Base-by-base conservation (phyloP, 2,329 filamentous ascomycete species). In the Tothia fuscella region DNA sequence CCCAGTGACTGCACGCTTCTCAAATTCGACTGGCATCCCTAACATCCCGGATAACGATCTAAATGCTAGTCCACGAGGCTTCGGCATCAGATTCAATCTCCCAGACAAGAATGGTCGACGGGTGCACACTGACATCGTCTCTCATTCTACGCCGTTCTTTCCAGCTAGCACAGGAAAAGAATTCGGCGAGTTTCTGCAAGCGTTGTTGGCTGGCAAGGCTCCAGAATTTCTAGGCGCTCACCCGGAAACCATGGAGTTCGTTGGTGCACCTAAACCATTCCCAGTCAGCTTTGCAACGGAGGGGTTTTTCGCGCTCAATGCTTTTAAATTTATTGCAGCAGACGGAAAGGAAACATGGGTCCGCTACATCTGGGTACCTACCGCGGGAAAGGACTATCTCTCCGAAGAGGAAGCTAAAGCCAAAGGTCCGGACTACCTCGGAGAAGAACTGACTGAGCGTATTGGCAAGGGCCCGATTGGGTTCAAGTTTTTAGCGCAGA, bases 101-200 rank as follows among this genome's bases (percentile, higher is more conserved):
- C 53, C 56, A 9, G 45, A 53, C 28, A 51, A 55, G 3, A 43
- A 55, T 16, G 60, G 46, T 5, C 57, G 60, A 1, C 58, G 63
- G 12, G 53, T 61, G 16, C 72, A 77, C 54, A 76, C 72, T 2
- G 72, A 78, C 50, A 69, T 77, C 48, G 58, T 77, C 38, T 55
- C 62, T 0, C 72, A 76, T 54, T 69, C 64, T 1, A 69, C 67
- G 1, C 60, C 65, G 2, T 65, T 60, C 52, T 76, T 76, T 54
- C 72, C 72, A 0, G 63, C 62, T 0, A 59, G 63, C 26, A 73
- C 67, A 0, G 71, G 71, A 12, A 69, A 63, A 12, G 68, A 67
- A n/a, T 71, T 74, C 35, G 60, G 74, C 1, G 60, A 61, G 6
- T 61, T 75, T 38, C 58, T 75, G 24, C 48, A 52, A n/a, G 63